Percentiles rank a stretch among this genome's conserved stretches.
phyloP scores from a whole-genome alignment of 164 flowering plant species.

The Liriodendron chinense region DNA sequence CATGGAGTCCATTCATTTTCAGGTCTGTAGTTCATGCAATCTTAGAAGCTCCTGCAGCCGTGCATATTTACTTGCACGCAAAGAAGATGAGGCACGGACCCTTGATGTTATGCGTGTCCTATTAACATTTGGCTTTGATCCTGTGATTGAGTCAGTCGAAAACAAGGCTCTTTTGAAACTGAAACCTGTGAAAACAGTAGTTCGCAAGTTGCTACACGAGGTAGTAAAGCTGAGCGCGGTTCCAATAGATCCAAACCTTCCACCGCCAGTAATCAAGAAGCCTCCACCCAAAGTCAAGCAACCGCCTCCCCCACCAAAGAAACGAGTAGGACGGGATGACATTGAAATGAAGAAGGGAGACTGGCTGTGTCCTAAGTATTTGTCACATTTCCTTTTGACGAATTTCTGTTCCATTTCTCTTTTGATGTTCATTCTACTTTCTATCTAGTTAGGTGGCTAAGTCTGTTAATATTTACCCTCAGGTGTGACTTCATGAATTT shows the following conservation, averaged over 20 bases:
- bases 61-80: conserved; percentile 75
- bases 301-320: conserved; percentile 94
- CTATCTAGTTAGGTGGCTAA: neutral
- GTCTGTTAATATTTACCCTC: conserved; percentile 19
- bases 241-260: conserved; percentile 97
- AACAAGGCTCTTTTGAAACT: conserved; percentile 66
- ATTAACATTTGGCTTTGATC: conserved; percentile 81
- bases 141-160: conserved; percentile 51
- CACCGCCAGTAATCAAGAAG: conserved; percentile 81
- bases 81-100: conserved; percentile 96
- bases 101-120: conserved; percentile 82
- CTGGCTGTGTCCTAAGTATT: conserved; percentile 96
- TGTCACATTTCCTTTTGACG: neutral
- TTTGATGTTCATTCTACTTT: neutral
- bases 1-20: conserved; percentile 19
- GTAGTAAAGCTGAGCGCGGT: conserved; percentile 88
- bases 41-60: conserved; percentile 81
- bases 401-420: neutral
- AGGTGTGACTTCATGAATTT: conserved; percentile 99
- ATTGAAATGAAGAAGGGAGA: conserved; percentile 99
- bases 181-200: conserved; percentile 74
- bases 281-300: conserved; percentile 97
- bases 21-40: conserved; percentile 99
- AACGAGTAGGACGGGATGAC: conserved; percentile 91
- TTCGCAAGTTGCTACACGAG: conserved; percentile 85